These are phyloP conservation scores for Pachysolen tannophilus DNA, from an alignment of 805 yeast genomes.

Conservation along the genomic window DNA sequence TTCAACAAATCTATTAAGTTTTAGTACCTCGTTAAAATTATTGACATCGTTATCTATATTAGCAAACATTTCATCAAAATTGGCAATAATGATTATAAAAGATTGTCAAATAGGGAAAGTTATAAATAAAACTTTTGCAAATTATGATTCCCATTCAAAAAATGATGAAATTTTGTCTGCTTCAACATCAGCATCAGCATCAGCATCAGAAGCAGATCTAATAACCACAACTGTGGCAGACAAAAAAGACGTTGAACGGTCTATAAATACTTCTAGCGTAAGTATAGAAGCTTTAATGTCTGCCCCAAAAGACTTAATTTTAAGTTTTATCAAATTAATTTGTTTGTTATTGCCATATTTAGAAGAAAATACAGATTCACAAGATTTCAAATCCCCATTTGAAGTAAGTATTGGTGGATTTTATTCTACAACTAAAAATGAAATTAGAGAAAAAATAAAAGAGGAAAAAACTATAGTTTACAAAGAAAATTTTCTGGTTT, in stretches of 20 bases:
- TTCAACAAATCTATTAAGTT: conserved; percentile 20
- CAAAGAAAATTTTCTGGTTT: conserved; percentile 17
- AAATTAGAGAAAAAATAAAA: conserved; percentile 19
- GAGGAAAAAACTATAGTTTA: conserved; percentile 24
- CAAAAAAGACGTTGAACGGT: too few species aligned
- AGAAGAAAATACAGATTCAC: too few species aligned
- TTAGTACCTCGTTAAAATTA: conserved; percentile 31
- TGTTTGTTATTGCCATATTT: conserved; percentile 48
- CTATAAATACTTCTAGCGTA: conserved; percentile 15
- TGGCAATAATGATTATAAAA: conserved; percentile 36
- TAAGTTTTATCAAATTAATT: conserved; percentile 46
- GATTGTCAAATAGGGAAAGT: conserved; percentile 39
- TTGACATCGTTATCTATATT: conserved; percentile 37
- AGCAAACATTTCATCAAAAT: conserved; percentile 33
- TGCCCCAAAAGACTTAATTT: conserved; percentile 58
- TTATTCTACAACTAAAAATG: conserved; percentile 18
- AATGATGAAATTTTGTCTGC: background rate
- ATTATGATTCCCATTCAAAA: conserved; percentile 43
- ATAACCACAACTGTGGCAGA: background rate
- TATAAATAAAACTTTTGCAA: conserved; percentile 41
- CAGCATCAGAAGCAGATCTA: conserved; percentile 1
- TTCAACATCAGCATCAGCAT: conserved; percentile 9
- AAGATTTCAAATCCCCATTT: conserved; percentile 6
- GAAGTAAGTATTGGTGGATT: conserved; percentile 21
- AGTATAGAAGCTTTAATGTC: conserved; percentile 69